phyloP scores from a whole-genome alignment of 2,329 filamentous ascomycete species.

The Diaporthe sp. region DNA sequence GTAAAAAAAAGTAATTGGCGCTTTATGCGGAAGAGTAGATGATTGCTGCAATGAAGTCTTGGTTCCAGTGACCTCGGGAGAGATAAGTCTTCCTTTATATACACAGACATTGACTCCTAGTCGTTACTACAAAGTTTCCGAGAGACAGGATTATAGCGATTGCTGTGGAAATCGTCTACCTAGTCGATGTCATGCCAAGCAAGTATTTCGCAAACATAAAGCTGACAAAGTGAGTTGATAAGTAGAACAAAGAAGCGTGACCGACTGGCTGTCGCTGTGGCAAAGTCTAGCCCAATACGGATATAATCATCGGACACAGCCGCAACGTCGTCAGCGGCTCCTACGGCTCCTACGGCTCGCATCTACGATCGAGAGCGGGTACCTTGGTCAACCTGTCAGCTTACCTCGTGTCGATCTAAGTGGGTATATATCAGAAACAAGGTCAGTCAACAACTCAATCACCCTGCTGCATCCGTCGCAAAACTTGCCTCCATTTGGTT shows the following conservation, averaged over 20 bases:
- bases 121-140: neutral
- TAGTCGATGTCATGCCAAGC: neutral
- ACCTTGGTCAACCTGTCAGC: neutral
- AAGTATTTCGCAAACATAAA: neutral
- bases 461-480: neutral
- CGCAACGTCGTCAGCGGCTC: constrained; percentile 9
- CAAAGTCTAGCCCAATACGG: constrained; percentile 2
- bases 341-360: neutral
- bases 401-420: neutral
- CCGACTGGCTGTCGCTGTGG: neutral
- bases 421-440: neutral
- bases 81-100: neutral
- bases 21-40: neutral
- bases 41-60: neutral
- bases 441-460: neutral
- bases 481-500: neutral
- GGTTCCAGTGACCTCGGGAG: too few species aligned
- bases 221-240: neutral
- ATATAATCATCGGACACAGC: constrained; percentile 9
- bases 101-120: neutral
- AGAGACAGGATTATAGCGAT: too few species aligned
- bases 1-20: neutral
- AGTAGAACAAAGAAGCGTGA: neutral
- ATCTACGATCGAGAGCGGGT: neutral
- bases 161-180: neutral